phyloP scores from a whole-genome alignment of 192 early-diverging fungal genomes.

The Coemansia sp. region DNA sequence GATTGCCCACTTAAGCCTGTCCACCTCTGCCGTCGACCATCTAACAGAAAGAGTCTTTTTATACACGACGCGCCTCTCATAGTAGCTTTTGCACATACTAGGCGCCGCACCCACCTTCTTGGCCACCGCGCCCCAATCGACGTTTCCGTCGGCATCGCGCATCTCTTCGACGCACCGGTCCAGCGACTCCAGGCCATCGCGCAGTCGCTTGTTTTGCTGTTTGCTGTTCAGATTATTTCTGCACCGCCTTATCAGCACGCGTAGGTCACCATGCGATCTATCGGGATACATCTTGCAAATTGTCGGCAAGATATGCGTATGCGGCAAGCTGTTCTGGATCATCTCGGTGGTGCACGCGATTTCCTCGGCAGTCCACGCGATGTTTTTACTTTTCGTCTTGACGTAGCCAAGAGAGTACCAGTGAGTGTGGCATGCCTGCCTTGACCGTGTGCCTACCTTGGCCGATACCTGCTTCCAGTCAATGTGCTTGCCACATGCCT shows the following conservation, averaged over 20 bases:
- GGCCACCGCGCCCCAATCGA: slow-evolving; percentile 9
- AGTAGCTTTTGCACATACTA: background rate
- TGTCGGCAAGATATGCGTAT: background rate
- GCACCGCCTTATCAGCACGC: too few relatives aligned
- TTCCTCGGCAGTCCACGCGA: background rate
- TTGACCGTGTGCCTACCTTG: background rate
- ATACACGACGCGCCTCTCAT: background rate
- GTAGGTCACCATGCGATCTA: background rate
- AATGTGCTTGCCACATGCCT: too few relatives aligned
- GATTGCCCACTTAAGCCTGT: background rate
- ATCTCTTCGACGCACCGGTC: background rate
- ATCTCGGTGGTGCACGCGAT: background rate
- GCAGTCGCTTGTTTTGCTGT: background rate
- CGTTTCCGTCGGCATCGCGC: background rate
- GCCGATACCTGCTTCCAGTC: background rate
- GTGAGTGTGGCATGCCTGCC: background rate
- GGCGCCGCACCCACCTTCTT: slow-evolving; percentile 3
- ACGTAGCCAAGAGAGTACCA: too few relatives aligned
- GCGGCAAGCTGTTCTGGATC: background rate
- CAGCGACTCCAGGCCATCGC: background rate
- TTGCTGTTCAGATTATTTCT: background rate
- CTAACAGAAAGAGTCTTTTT: background rate
- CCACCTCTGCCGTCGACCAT: background rate
- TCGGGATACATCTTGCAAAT: background rate
- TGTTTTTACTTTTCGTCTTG: background rate